Percentiles rank a stretch among this genome's conserved stretches.
phyloP scores from a whole-genome alignment of 352 stramenopile species.

The Pythium oligandrum region DNA sequence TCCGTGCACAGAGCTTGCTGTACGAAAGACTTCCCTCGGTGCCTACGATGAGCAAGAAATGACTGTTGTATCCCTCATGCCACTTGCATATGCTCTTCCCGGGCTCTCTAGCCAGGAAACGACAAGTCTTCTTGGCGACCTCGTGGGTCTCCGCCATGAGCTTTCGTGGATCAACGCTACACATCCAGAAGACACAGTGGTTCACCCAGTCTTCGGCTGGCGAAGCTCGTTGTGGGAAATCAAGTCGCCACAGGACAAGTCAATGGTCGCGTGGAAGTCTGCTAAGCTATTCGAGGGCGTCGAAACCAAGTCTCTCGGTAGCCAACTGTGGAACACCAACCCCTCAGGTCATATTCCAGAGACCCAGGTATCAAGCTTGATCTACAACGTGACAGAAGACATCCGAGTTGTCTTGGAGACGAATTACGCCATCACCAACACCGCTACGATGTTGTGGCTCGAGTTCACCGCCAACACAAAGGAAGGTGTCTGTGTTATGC shows the following conservation, averaged over 20 bases:
- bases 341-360: constrained; percentile 2
- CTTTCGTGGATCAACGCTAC: constrained; percentile 14
- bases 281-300: constrained; percentile 17
- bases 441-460: constrained; percentile 9
- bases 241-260: not conserved
- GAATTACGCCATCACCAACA: too few relatives aligned
- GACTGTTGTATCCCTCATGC: too few relatives aligned
- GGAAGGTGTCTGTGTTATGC: constrained; percentile 6
- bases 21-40: too few relatives aligned
- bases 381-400: constrained; percentile 7
- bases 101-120: constrained; percentile 14
- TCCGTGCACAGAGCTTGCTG: too few relatives aligned
- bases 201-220: constrained; percentile 17
- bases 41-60: too few relatives aligned
- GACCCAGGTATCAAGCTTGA: not conserved
- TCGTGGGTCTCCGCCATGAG: constrained; percentile 9
- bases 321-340: constrained; percentile 8
- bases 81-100: constrained; percentile 8
- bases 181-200: not conserved
- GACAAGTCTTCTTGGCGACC: constrained; percentile 5
- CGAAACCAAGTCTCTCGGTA: constrained; percentile 2
- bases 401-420: constrained; percentile 11
- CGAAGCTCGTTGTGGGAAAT: constrained; percentile 12
- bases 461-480: constrained; percentile 9
- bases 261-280: constrained; percentile 11